Evolutionary conservation across 2,329 filamentous ascomycete genomes (phyloP).

Genomic region (Fusarium buharicum): DNA sequence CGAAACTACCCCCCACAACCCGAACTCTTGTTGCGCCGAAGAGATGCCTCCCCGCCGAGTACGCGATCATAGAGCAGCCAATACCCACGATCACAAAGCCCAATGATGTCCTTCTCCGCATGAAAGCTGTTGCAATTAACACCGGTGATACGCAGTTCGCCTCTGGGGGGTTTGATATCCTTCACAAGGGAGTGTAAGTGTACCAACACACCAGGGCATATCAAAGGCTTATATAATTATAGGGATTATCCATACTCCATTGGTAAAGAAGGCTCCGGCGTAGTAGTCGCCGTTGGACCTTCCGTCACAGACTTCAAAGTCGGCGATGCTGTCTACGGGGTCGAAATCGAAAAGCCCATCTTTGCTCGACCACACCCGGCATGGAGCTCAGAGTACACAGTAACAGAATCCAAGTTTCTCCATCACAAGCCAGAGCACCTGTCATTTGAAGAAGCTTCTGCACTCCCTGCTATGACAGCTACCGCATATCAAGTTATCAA

Average conservation of each 20-base stretch:
- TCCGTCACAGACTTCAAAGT: constrained; percentile 44
- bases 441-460: constrained; percentile 52
- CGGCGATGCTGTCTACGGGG: constrained; percentile 55
- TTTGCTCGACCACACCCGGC: constrained; percentile 43
- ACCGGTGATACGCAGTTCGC: constrained; percentile 51
- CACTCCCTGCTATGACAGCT: constrained; percentile 51
- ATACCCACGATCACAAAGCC: constrained; percentile 56
- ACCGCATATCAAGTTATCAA: constrained; percentile 58
- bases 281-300: constrained; percentile 48
- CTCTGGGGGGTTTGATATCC: constrained; percentile 40
- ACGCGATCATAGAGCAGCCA: constrained; percentile 55
- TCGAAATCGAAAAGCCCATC: constrained; percentile 53
- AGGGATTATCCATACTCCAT: constrained; percentile 42
- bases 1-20: constrained; percentile 53
- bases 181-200: constrained; percentile 47
- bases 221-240: background rate
- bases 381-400: constrained; percentile 55
- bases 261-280: constrained; percentile 48
- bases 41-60: constrained; percentile 52
- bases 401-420: constrained; percentile 51
- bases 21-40: constrained; percentile 56
- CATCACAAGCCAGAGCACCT: constrained; percentile 48
- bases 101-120: constrained; percentile 56
- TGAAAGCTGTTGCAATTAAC: constrained; percentile 52
- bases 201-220: background rate